Evolutionary conservation across 148 eudicot species (phyloP).

Genomic region (Limonium bicolor): DNA sequence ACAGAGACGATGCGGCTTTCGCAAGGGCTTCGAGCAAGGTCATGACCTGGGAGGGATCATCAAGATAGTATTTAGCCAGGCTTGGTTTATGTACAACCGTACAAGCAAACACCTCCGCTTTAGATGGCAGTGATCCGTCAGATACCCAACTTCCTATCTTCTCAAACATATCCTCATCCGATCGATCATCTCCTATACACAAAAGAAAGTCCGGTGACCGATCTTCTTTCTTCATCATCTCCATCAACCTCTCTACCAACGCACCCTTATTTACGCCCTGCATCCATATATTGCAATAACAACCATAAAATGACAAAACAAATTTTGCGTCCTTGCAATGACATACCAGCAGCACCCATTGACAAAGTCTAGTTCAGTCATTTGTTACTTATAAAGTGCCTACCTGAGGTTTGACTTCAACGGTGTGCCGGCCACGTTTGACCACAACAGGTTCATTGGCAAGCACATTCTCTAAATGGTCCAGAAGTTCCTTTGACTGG

Average conservation of each 20-base stretch:
- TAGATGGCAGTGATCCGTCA: constrained; percentile 24
- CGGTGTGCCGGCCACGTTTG: constrained; percentile 61
- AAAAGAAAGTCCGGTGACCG: constrained; percentile 36
- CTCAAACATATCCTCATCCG: constrained; percentile 68
- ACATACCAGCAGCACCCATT: no score
- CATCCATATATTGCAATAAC: background rate
- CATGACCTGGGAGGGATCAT: constrained; percentile 15
- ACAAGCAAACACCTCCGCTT: constrained; percentile 20
- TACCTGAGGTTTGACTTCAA: constrained; percentile 94
- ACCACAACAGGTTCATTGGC: constrained; percentile 82
- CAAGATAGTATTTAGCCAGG: constrained; percentile 19
- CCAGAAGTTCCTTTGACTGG: constrained; percentile 76
- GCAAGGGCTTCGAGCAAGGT: constrained; percentile 6
- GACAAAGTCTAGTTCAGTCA: background rate
- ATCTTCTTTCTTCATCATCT: constrained; percentile 25
- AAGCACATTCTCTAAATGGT: constrained; percentile 75
- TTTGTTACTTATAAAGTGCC: background rate
- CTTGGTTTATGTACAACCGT: constrained; percentile 23
- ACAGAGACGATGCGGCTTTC: background rate
- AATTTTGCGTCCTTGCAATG: no score
- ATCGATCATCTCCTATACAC: constrained; percentile 60
- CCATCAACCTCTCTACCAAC: constrained; percentile 33
- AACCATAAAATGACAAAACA: background rate
- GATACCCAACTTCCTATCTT: constrained; percentile 25
- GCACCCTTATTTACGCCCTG: constrained; percentile 84